These are phyloP conservation scores for Cinchona pubescens DNA, from an alignment of 257 asterid species.

Conservation along the genomic window DNA sequence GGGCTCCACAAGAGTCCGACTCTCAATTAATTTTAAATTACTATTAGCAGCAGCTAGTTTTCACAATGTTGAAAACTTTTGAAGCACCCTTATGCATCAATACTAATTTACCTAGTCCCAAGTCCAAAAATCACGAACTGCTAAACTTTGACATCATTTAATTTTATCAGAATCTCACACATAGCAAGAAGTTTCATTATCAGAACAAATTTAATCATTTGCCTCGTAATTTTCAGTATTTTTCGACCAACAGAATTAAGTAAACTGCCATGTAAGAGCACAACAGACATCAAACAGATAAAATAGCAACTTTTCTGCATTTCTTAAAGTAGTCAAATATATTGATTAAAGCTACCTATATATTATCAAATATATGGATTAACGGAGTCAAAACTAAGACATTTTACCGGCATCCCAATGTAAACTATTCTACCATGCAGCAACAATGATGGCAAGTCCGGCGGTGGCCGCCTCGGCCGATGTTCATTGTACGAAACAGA, in stretches of 20 bases:
- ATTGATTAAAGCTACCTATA: no score
- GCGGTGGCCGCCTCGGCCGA: slow-evolving; percentile 77
- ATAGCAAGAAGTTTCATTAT: background rate
- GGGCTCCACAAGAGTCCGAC: no score
- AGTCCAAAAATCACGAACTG: no score
- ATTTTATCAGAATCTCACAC: background rate
- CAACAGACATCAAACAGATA: background rate
- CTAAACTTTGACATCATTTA: no score
- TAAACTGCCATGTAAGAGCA: background rate
- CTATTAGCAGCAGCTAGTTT: no score
- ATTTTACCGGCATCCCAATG: slow-evolving; percentile 88
- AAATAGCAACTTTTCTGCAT: background rate
- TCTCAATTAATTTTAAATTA: no score
- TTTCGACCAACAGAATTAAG: background rate
- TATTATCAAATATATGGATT: no score
- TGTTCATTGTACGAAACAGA: slow-evolving; percentile 70
- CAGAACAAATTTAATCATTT: background rate
- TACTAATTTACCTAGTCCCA: background rate
- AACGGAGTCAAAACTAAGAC: background rate
- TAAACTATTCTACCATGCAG: slow-evolving; percentile 78
- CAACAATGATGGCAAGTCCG: slow-evolving; percentile 81
- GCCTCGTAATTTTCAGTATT: no score
- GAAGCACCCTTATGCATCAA: background rate
- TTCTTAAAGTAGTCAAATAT: no score
- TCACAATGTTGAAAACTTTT: background rate